These are phyloP conservation scores for Entonaema liquescens DNA, from an alignment of 495 filamentous ascomycete species.

Conservation along the genomic window DNA sequence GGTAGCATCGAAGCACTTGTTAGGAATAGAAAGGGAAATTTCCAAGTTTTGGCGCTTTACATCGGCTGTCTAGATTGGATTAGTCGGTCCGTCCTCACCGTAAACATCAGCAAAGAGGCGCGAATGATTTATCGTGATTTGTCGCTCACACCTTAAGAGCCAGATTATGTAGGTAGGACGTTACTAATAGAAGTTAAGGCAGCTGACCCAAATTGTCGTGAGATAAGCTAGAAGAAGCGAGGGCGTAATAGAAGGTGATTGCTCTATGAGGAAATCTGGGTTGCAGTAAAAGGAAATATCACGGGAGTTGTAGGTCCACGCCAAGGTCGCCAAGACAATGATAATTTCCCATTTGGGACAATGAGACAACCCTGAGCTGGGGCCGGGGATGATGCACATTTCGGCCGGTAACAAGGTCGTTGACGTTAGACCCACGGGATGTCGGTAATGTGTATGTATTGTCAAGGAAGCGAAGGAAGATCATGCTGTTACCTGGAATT, in stretches of 20 bases:
- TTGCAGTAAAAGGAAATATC: conserved; percentile 40
- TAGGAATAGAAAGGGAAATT: conserved; percentile 3
- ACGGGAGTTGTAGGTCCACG: conserved; percentile 26
- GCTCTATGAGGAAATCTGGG: conserved; percentile 31
- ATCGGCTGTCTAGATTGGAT: conserved; percentile 20
- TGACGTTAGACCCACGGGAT: conserved; percentile 27
- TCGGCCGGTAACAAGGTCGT: conserved; percentile 28
- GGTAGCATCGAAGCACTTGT: conserved; percentile 11
- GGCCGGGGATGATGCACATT: conserved; percentile 28
- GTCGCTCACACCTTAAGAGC: conserved; percentile 5
- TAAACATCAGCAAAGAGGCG: conserved; percentile 7
- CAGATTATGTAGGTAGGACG: conserved; percentile 16
- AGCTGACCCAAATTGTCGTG: conserved; percentile 31
- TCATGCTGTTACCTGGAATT: conserved; percentile 41
- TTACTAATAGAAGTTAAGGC: conserved; percentile 13
- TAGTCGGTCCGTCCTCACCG: conserved; percentile 4
- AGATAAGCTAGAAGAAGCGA: conserved; percentile 27
- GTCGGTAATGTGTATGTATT: conserved; percentile 15
- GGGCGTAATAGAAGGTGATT: conserved; percentile 7
- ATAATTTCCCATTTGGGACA: conserved; percentile 30
- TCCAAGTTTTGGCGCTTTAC: conserved; percentile 4
- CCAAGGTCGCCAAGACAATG: conserved; percentile 29
- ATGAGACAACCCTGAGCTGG: conserved; percentile 20
- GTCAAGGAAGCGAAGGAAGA: conserved; percentile 30
- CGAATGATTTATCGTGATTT: conserved; percentile 28